phyloP scores from a whole-genome alignment of 257 asterid species.

The Solanum dulcamara region DNA sequence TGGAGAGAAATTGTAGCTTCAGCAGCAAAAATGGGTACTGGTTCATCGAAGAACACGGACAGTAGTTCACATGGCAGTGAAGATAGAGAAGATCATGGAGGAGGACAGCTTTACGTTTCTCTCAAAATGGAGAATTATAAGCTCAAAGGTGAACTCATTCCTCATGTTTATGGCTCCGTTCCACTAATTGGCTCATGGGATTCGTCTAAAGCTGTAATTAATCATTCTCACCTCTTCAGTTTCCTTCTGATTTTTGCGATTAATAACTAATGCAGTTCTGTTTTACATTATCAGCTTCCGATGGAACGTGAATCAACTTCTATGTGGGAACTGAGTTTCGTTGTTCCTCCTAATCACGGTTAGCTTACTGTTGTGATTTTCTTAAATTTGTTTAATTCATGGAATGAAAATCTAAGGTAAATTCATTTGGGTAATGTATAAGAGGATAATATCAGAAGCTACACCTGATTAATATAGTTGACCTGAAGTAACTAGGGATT shows the following conservation, averaged over 20 bases:
- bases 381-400: neutral
- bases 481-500: neutral
- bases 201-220: slow-evolving; percentile 67
- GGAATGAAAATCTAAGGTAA: neutral
- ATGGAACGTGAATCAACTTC: slow-evolving; percentile 95
- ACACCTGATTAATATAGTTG: neutral
- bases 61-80: slow-evolving; percentile 55
- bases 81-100: slow-evolving; percentile 73
- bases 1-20: neutral
- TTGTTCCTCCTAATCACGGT: slow-evolving; percentile 77
- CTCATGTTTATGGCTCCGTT: slow-evolving; percentile 85
- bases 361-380: neutral
- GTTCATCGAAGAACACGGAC: slow-evolving; percentile 55
- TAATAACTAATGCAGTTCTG: neutral
- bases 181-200: slow-evolving; percentile 97
- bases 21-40: slow-evolving; percentile 52
- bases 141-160: slow-evolving; percentile 62
- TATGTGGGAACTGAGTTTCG: slow-evolving; percentile 93
- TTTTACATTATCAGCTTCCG: slow-evolving; percentile 40
- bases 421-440: neutral
- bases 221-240: neutral
- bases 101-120: slow-evolving; percentile 87
- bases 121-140: slow-evolving; percentile 81
- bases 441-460: neutral
- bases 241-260: neutral